phyloP scores from a whole-genome alignment of 495 filamentous ascomycete genomes.

The Penicillium robsamsonii region DNA sequence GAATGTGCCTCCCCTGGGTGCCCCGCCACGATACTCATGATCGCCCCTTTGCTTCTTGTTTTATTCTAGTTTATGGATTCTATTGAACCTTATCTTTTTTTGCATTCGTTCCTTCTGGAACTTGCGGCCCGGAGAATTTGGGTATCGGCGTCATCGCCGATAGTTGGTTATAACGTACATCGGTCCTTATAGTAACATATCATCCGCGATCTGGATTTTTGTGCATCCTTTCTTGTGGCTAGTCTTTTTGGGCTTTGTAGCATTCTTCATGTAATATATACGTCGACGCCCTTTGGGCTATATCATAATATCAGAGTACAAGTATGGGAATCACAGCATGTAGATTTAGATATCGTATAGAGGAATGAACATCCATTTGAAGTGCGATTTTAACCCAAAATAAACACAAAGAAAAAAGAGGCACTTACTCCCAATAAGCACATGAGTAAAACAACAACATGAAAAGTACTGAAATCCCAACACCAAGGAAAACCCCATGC shows the following conservation, averaged over 20 bases:
- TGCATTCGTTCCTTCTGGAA: neutral
- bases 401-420: constrained; percentile 9
- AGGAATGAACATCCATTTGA: constrained; percentile 2
- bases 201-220: neutral
- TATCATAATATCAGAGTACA: neutral
- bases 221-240: neutral
- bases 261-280: neutral
- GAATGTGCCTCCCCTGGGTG: constrained; percentile 24
- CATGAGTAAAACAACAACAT: constrained; percentile 11
- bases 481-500: constrained; percentile 18
- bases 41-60: constrained; percentile 7
- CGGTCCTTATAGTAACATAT: neutral
- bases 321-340: neutral
- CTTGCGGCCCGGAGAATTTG: neutral
- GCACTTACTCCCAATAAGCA: constrained; percentile 9
- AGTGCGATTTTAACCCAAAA: neutral
- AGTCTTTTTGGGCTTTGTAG: neutral
- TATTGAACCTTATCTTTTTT: neutral
- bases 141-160: constrained; percentile 9
- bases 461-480: constrained; percentile 13
- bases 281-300: neutral
- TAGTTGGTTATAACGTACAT: neutral
- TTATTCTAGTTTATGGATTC: neutral
- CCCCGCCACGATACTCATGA: constrained; percentile 20
- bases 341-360: neutral